Evolutionary conservation across 2,329 filamentous ascomycete genomes (phyloP).

Genomic region (Raffaelea deltoideospora): DNA sequence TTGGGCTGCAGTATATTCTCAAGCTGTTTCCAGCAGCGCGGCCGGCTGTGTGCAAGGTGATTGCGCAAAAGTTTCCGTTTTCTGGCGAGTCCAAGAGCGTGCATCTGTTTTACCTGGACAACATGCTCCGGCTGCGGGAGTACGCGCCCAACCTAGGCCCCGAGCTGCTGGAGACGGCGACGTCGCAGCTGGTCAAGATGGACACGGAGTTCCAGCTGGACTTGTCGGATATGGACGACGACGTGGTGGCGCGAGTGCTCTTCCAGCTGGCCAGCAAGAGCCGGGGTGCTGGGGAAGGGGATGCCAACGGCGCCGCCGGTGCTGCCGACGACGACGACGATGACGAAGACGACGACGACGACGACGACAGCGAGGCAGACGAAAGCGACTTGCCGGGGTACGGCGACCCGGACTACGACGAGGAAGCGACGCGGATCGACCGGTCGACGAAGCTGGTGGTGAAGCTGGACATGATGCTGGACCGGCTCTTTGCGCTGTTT

Average conservation of each 20-base stretch:
- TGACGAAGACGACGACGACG: constrained; percentile 13
- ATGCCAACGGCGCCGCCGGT: constrained; percentile 19
- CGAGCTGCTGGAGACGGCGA: constrained; percentile 69
- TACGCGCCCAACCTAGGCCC: constrained; percentile 67
- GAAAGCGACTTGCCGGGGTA: constrained; percentile 54
- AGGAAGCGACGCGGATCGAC: constrained; percentile 48
- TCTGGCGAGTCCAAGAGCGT: constrained; percentile 59
- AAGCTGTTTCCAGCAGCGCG: constrained; percentile 69
- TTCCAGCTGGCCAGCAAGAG: constrained; percentile 25
- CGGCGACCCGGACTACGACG: constrained; percentile 52
- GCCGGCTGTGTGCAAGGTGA: constrained; percentile 49
- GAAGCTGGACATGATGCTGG: constrained; percentile 83
- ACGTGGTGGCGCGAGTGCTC: constrained; percentile 60
- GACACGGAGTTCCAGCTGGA: constrained; percentile 93
- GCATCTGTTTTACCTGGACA: constrained; percentile 81
- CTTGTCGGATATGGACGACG: constrained; percentile 82
- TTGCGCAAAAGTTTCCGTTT: constrained; percentile 58
- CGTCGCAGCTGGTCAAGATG: constrained; percentile 78
- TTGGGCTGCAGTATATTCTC: constrained; percentile 59
- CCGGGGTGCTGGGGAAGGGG: neutral
- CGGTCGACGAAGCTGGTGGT: constrained; percentile 67
- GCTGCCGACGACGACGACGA: constrained; percentile 23
- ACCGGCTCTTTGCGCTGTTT: constrained; percentile 77
- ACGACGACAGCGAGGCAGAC: constrained; percentile 29
- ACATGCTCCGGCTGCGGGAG: constrained; percentile 60